Evolutionary conservation across 441 rosid species (phyloP).

Genomic region (Populus hybrid): DNA sequence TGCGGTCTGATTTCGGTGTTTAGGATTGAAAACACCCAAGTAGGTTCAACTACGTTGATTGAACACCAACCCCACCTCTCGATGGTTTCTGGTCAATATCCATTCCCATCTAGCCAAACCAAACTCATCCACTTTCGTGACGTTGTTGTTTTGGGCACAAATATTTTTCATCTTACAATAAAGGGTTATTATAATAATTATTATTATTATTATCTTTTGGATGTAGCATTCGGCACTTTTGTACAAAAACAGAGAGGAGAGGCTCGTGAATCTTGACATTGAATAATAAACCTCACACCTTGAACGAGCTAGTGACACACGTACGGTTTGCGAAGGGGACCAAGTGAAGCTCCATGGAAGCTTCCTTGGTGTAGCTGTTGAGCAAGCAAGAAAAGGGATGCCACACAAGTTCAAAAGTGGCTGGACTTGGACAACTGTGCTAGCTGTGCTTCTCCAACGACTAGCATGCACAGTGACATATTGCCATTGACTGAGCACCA

Average conservation of each 20-base stretch:
- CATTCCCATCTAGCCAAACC: too few relatives aligned
- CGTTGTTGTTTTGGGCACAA: too few relatives aligned
- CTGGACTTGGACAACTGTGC: neutral
- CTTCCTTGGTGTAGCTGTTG: neutral
- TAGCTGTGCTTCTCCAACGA: neutral
- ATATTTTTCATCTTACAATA: too few relatives aligned
- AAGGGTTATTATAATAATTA: too few relatives aligned
- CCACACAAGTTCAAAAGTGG: neutral
- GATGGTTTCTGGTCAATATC: too few relatives aligned
- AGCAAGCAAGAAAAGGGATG: neutral
- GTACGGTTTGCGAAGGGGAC: too few relatives aligned
- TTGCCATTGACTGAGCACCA: neutral
- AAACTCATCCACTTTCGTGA: too few relatives aligned
- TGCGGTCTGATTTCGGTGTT: neutral
- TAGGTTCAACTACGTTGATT: neutral
- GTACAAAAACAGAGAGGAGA: too few relatives aligned
- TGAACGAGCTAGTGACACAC: neutral
- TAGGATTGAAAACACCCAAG: neutral
- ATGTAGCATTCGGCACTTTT: too few relatives aligned
- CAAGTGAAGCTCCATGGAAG: neutral
- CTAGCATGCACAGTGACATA: neutral
- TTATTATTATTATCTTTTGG: too few relatives aligned
- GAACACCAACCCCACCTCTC: neutral
- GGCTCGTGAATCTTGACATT: too few relatives aligned
- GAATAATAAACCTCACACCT: neutral